phyloP scores from a whole-genome alignment of 164 flowering plant species.

The Chimonanthus salicifolius region DNA sequence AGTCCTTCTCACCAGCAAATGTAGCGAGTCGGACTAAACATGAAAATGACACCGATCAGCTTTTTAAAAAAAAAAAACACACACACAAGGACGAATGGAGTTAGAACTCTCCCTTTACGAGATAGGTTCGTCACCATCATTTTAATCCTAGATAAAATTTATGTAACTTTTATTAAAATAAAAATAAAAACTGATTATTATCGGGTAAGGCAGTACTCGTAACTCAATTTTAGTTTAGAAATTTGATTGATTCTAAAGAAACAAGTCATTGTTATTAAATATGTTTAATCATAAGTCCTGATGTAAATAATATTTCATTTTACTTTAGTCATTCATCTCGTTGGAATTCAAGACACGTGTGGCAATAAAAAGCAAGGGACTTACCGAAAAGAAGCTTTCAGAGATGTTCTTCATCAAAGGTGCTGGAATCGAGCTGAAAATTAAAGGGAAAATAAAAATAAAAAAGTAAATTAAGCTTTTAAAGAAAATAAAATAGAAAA shows the following conservation, averaged over 20 bases:
- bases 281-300: neutral
- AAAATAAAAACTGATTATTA: too few species aligned
- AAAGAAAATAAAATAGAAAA: neutral
- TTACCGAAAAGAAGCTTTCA: conserved; percentile 13
- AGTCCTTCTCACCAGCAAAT: too few species aligned
- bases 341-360: neutral
- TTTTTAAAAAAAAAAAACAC: too few species aligned
- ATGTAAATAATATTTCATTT: too few species aligned
- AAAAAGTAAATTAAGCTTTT: neutral
- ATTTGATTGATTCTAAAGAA: too few species aligned
- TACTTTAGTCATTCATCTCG: neutral
- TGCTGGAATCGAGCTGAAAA: conserved; percentile 12
- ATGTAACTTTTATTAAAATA: too few species aligned
- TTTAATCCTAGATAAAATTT: neutral
- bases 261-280: too few species aligned
- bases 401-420: conserved; percentile 22
- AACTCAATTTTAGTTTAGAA: too few species aligned
- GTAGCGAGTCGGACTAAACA: too few species aligned
- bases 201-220: too few species aligned
- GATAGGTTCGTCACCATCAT: neutral
- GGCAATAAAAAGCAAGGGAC: neutral
- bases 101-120: neutral
- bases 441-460: neutral
- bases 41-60: too few species aligned
- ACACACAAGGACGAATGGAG: too few species aligned